A percentile compares a stretch with the other conserved stretches of the same genome.
Conservation (phyloP, 768 basidiomycete genomes). For the Gymnopilus junonius region DNA sequence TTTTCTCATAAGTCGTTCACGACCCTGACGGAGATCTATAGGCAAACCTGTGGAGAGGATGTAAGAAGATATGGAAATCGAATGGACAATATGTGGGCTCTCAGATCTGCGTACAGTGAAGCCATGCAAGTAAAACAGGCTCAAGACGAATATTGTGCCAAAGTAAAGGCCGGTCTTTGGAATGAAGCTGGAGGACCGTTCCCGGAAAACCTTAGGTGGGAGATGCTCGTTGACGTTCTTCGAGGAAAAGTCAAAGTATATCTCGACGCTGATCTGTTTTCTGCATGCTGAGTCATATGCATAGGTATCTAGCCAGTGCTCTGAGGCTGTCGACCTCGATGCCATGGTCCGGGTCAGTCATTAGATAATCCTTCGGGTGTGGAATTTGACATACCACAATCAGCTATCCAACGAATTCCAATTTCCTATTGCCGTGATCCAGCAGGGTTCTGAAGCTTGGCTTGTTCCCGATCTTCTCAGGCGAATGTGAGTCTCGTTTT, state of each 20-base stretch:
- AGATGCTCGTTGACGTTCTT: slow-evolving; percentile 80
- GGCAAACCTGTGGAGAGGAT: slow-evolving; percentile 68
- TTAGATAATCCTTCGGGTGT: neutral
- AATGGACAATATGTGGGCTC: slow-evolving; percentile 81
- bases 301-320: slow-evolving; percentile 69
- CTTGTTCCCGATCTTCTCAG: slow-evolving; percentile 86
- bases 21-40: slow-evolving; percentile 25
- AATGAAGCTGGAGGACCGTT: slow-evolving; percentile 46
- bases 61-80: slow-evolving; percentile 54
- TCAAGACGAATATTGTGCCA: slow-evolving; percentile 75
- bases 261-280: neutral
- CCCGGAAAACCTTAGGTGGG: slow-evolving; percentile 77
- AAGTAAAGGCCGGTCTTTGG: slow-evolving; percentile 56
- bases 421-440: slow-evolving; percentile 81
- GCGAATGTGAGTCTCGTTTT: slow-evolving; percentile 54
- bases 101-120: slow-evolving; percentile 79
- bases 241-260: slow-evolving; percentile 83
- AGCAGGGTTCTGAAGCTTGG: slow-evolving; percentile 90
- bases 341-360: slow-evolving; percentile 63
- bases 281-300: slow-evolving; percentile 43
- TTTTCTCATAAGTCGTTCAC: slow-evolving; percentile 13
- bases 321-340: slow-evolving; percentile 77
- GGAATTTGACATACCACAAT: neutral
- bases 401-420: slow-evolving; percentile 91
- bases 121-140: slow-evolving; percentile 68